Evolutionary conservation across 75 land plant genomes (phyloP).

Genomic region (Pinus albicaulis): DNA sequence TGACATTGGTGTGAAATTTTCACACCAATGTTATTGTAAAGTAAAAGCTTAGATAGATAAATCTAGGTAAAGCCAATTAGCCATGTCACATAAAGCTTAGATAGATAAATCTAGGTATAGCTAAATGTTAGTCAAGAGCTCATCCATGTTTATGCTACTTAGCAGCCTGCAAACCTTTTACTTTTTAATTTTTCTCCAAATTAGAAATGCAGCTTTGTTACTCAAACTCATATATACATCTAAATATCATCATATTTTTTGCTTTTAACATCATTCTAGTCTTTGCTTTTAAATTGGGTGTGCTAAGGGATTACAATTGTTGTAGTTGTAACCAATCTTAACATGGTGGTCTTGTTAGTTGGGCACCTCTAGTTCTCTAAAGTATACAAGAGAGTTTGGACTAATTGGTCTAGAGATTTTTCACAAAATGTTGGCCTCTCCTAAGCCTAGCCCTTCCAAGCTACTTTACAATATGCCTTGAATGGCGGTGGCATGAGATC

Average conservation of each 20-base stretch:
- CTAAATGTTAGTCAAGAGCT: too few species aligned
- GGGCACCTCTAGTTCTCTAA: conserved; percentile 45
- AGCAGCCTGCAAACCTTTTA: too few species aligned
- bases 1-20: too few species aligned
- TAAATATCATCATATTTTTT: too few species aligned
- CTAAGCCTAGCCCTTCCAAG: conserved; percentile 76
- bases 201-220: too few species aligned
- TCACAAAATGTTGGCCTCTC: conserved; percentile 41
- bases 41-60: too few species aligned
- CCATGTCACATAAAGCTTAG: too few species aligned
- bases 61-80: too few species aligned
- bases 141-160: too few species aligned
- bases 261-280: conserved; percentile 49
- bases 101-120: too few species aligned
- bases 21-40: too few species aligned
- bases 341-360: conserved; percentile 61
- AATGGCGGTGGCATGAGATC: conserved; percentile 99
- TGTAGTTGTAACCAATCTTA: conserved; percentile 73
- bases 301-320: conserved; percentile 85
- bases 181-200: too few species aligned
- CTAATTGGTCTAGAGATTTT: conserved; percentile 24
- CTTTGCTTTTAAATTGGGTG: conserved; percentile 56
- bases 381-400: conserved; percentile 54
- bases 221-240: conserved; percentile 38
- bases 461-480: conserved; percentile 78